phyloP scores from a whole-genome alignment of 2,329 filamentous ascomycete species.

The Dothistroma pini region DNA sequence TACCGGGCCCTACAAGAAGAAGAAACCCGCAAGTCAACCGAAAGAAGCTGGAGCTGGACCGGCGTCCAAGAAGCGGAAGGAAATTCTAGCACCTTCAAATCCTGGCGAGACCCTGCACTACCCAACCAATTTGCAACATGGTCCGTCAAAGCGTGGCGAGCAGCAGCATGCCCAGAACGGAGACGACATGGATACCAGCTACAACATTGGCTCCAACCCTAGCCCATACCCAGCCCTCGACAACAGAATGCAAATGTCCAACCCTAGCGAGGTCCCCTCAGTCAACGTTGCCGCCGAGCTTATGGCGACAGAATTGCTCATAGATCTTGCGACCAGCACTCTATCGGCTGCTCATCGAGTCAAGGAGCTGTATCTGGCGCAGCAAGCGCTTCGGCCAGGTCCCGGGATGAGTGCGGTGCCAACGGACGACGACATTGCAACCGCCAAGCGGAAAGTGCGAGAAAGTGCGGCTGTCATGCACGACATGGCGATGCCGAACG shows the following conservation, averaged over 20 bases:
- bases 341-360: constrained; percentile 23
- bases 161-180: neutral
- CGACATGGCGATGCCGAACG: constrained; percentile 18
- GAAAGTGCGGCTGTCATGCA: constrained; percentile 27
- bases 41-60: neutral
- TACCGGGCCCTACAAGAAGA: constrained; percentile 4
- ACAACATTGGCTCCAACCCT: constrained; percentile 10
- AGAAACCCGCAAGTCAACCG: neutral
- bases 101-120: constrained; percentile 22
- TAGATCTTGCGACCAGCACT: constrained; percentile 27
- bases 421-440: constrained; percentile 22
- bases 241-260: neutral
- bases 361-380: constrained; percentile 25
- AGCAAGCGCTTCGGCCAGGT: constrained; percentile 18
- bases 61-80: constrained; percentile 3
- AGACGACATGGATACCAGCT: neutral
- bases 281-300: constrained; percentile 21
- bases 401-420: constrained; percentile 11
- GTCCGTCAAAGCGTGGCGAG: constrained; percentile 20
- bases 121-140: constrained; percentile 23
- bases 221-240: constrained; percentile 3
- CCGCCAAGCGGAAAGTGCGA: constrained; percentile 24
- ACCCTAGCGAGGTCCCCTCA: constrained; percentile 1
- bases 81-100: constrained; percentile 15
- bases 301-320: constrained; percentile 28